These are phyloP conservation scores for Auxenochlorella pyrenoidosa DNA, from an alignment of 139 green algal species.

Conservation along the genomic window DNA sequence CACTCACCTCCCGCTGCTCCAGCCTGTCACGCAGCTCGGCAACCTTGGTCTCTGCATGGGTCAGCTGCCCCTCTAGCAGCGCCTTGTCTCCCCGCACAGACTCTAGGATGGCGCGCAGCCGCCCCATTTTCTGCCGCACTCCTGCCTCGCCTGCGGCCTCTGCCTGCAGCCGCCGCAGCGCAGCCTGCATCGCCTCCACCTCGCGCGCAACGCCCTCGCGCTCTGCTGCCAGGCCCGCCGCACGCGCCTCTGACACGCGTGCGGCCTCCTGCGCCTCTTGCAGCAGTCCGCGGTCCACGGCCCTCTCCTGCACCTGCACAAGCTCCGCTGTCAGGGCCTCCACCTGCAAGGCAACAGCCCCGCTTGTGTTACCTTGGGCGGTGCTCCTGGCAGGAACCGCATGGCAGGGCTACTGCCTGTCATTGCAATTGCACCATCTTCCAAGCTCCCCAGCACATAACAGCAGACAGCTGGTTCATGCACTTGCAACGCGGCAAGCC, in stretches of 20 bases:
- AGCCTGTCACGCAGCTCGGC: constrained; percentile 43
- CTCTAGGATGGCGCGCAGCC: constrained; percentile 27
- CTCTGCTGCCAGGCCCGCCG: constrained; percentile 4
- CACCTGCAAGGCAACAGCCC: not conserved
- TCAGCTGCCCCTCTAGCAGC: constrained; percentile 37
- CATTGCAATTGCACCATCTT: too few species aligned
- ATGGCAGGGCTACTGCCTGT: too few species aligned
- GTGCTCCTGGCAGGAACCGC: too few species aligned
- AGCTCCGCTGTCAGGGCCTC: constrained; percentile 34
- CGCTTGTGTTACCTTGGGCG: not conserved
- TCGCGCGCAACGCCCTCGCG: constrained; percentile 15
- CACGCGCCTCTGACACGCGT: constrained; percentile 19
- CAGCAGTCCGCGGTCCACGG: constrained; percentile 3
- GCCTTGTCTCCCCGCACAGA: constrained; percentile 23
- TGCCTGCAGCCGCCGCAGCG: constrained; percentile 36
- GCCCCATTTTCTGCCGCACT: not conserved
- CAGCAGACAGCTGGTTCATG: too few species aligned
- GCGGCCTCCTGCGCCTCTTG: constrained; percentile 13
- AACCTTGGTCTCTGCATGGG: constrained; percentile 39
- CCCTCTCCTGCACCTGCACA: constrained; percentile 17
- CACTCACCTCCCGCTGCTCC: constrained; percentile 20
- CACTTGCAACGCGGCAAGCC: not conserved
- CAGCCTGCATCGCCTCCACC: constrained; percentile 35
- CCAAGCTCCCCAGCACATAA: too few species aligned
- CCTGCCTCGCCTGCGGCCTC: constrained; percentile 15